phyloP scores from a whole-genome alignment of 352 stramenopile genomes.

The Stephanocyclus meneghinianus region DNA sequence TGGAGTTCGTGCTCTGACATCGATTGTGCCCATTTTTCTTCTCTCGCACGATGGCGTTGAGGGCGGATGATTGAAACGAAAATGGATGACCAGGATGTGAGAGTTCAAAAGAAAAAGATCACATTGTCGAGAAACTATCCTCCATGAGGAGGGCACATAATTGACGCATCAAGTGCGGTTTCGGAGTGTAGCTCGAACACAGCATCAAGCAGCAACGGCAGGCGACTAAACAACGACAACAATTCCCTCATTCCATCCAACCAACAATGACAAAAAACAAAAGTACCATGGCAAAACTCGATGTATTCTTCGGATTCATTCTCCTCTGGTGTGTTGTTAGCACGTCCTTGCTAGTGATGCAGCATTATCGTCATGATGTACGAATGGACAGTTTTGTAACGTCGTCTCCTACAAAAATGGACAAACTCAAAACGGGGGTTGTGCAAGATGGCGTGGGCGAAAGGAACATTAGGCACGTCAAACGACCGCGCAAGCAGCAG shows the following conservation, averaged over 20 bases:
- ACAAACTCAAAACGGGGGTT: not conserved
- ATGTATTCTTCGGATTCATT: slow-evolving; percentile 29
- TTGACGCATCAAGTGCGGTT: too few species aligned
- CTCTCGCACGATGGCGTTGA: too few species aligned
- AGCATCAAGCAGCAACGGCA: not conserved
- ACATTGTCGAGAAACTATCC: too few species aligned
- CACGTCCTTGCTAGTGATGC: slow-evolving; percentile 15
- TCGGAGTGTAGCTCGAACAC: too few species aligned
- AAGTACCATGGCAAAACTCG: slow-evolving; percentile 16
- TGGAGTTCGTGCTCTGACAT: too few species aligned
- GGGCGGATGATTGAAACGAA: too few species aligned
- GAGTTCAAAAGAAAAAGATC: too few species aligned
- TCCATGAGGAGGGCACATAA: too few species aligned
- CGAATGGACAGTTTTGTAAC: not conserved
- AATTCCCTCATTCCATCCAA: not conserved
- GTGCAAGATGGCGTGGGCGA: not conserved
- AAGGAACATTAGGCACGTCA: not conserved
- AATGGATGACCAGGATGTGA: too few species aligned
- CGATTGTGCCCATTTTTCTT: too few species aligned
- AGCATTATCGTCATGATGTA: not conserved
- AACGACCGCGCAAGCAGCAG: not conserved
- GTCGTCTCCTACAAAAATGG: not conserved
- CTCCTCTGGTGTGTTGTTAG: slow-evolving; percentile 26
- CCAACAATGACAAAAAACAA: not conserved
- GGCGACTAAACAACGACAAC: too few species aligned